Evolutionary conservation across 306 rosid species (phyloP), one percentile per base, ranked within the genome.

Genomic region (Citrullus mucosospermus): DNA sequence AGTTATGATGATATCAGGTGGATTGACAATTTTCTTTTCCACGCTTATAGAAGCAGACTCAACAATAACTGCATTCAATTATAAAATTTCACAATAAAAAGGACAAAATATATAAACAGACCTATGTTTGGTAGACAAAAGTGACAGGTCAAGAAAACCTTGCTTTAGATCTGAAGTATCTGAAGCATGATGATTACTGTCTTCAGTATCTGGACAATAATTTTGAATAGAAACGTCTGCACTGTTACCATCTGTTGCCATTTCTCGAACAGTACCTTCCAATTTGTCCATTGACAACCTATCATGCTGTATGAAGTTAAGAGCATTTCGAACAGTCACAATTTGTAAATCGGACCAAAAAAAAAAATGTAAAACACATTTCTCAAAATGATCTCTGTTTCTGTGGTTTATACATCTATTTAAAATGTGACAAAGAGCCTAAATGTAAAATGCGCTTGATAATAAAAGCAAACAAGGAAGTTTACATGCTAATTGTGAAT

Each of bases 301-400:
- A 88, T 78, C 83, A 83, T 80, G 85, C 93, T 93, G 97, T 84
- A 81, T 82, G 91, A 88, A 85, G 89, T 84, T 86, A 79, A 86
- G 89, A 81, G 70, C 43, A 46, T 80, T 86, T 87, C 82, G 80
- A 56, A 85, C 80, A 73, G 78, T 62, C 67, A 76, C 54, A 78
- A 78, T 53, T 58, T 50, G 30, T 20, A 70, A 54, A 53, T 50
- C 22, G 59, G 28, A 20, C 20, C 28, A 68, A 66, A 32, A 55
- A 22, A 22, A 22, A 20, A 30, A 14, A 15, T 38, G 43, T 17
- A 67, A 34, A 58, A 53, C 39, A 8, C 28, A 51, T 28, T 74
- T 55, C 43, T 30, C 78, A 51, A 25, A 22, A 53, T 17, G 30
- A 74, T 74, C 61, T 74, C 28, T 66, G 8, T 8, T 66, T 66